These are phyloP conservation scores for Fermentozyma sake DNA, from an alignment of 1,139 yeast species.

Conservation along the genomic window DNA sequence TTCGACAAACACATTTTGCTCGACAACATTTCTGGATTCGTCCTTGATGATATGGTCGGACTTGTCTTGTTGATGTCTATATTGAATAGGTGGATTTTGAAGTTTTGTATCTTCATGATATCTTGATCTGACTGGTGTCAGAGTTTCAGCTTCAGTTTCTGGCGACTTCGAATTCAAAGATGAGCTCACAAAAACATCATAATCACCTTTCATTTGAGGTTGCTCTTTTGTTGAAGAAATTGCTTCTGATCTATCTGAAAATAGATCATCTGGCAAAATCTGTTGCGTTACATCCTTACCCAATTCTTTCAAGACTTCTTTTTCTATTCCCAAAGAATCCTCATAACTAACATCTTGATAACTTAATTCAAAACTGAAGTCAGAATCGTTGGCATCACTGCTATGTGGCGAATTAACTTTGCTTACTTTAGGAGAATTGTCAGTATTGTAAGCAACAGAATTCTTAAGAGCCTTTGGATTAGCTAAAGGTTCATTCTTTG, in stretches of 20 bases:
- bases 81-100: conserved; percentile 7
- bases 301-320: conserved; percentile 18
- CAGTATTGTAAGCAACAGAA: conserved; percentile 1
- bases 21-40: too few species aligned
- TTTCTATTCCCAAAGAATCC: conserved; percentile 37
- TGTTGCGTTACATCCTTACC: conserved; percentile 2
- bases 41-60: too few species aligned
- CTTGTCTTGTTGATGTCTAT: too few species aligned
- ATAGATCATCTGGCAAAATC: not conserved
- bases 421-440: not conserved
- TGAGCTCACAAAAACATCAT: too few species aligned
- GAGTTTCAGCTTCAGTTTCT: too few species aligned
- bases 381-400: conserved; percentile 16
- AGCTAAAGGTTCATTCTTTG: conserved; percentile 18
- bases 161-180: too few species aligned
- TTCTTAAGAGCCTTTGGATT: not conserved
- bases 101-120: conserved; percentile 2
- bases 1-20: too few species aligned
- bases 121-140: too few species aligned
- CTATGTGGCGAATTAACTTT: conserved; percentile 2
- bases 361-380: conserved; percentile 39
- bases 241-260: conserved; percentile 4
- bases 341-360: conserved; percentile 40
- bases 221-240: conserved; percentile 7
- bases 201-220: too few species aligned